Evolutionary conservation across 75 land plant genomes (phyloP), one percentile per base, ranked within the genome.

Genomic region (Cunninghamia lanceolata): DNA sequence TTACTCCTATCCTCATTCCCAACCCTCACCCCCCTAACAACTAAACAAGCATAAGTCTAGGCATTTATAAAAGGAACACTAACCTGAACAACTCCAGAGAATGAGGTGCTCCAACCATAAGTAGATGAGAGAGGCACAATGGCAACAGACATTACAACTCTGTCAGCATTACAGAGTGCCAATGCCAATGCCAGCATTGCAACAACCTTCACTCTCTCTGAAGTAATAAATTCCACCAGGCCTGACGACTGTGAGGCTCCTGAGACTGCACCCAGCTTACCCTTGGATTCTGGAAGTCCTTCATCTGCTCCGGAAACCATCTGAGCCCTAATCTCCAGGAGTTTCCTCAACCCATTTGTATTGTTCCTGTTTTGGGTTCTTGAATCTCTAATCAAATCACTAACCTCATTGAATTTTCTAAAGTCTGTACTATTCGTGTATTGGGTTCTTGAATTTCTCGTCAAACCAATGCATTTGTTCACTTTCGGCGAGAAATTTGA

Each of bases 81-180:
- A 52, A 95, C 99, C 94, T 97, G 99, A 52, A 97, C 94, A 84
- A 97, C 87, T 71, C 98, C 99, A n/a, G 97, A 46, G 91, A 97
- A 97, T 80, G 97, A 91, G 78, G 88, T 92, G 85, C 90, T 91
- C 99, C 99, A 97, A 36, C 92, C 95, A 87, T 92, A 86, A 38
- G 87, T 76, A 47, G 93, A 88, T 13, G 99, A 94, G 59, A 97
- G 90, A 25, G 96, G 96, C 45, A 97, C 96, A 86, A 97, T 87
- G 59, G 98, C 98, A 19, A 97, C 99, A 0, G 99, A 96, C 99
- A 97, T 97, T 13, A 97, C 95, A 40, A 97, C 99, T 54, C 99
- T 82, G 76, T 94, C 98, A 6, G 99, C 99, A 90, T 97, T 97
- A 68, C 98, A 97, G 35, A 97, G 85, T 19, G 91, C 94, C 99